Percentiles rank a stretch among this genome's conserved stretches.
Evolutionary conservation across 805 yeast genomes (phyloP).

Genomic region (Zygosaccharomyces gambellarensis): DNA sequence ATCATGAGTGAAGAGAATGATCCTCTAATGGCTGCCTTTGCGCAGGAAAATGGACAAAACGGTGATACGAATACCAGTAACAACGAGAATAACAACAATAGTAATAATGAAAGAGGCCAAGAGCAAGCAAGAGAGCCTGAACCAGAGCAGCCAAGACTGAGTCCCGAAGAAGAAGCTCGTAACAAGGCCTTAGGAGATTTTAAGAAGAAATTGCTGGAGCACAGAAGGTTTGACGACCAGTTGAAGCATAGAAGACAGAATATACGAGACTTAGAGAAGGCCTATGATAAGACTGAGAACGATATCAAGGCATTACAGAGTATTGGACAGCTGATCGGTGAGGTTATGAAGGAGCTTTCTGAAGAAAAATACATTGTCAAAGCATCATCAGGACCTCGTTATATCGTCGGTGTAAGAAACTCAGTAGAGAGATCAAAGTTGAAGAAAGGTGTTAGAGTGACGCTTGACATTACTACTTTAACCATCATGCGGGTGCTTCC

Average conservation of each 20-base stretch:
- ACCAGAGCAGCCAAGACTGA: conserved; percentile 39
- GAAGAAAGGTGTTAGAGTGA: conserved; percentile 92
- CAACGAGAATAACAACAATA: conserved; percentile 8
- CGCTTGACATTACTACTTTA: conserved; percentile 94
- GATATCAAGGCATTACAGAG: conserved; percentile 96
- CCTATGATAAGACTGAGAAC: conserved; percentile 88
- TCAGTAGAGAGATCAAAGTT: conserved; percentile 78
- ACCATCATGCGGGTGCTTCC: conserved; percentile 97
- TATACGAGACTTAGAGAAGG: conserved; percentile 77
- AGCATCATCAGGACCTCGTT: conserved; percentile 95
- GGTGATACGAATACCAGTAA: conserved; percentile 9
- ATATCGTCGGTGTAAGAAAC: conserved; percentile 95
- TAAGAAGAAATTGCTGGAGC: conserved; percentile 84
- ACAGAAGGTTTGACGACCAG: conserved; percentile 89
- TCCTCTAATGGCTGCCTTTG: conserved; percentile 68
- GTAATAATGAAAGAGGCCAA: conserved; percentile 8
- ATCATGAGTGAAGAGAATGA: conserved; percentile 61
- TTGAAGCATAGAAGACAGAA: conserved; percentile 77
- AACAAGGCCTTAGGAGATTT: conserved; percentile 71
- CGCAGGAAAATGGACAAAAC: conserved; percentile 14
- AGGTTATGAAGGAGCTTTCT: conserved; percentile 89
- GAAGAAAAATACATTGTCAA: conserved; percentile 93
- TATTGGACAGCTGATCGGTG: conserved; percentile 96
- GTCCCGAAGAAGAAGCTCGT: conserved; percentile 54
- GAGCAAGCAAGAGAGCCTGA: conserved; percentile 26